Evolutionary conservation across 768 basidiomycete genomes (phyloP), one percentile per base, ranked within the genome.

Genomic region (Tulasnella sp.): DNA sequence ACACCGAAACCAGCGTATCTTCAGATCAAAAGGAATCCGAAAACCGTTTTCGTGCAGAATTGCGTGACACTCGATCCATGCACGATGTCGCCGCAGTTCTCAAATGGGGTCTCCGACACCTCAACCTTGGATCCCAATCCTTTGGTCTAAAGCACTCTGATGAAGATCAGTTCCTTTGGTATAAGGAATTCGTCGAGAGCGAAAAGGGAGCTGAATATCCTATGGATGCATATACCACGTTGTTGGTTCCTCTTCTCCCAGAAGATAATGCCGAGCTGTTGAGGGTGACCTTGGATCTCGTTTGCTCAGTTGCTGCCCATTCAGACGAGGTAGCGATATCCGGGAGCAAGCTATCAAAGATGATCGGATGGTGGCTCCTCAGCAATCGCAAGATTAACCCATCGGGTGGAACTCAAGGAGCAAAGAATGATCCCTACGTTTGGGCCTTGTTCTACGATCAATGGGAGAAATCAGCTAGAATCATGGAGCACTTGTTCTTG

Each of bases 31-130:
- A 70, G 20, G 62, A 76, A 32, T 58, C 75, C 29, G 59, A 66
- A 12, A 67, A 74, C 6, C 62, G 72, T 29, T 85, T 88, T 57
- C 73, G 78, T 60, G 71, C 75, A 9, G 82, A 83, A 64, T 67
- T 86, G 41, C 68, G 69, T 44, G 78, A 72, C 54, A 74, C 79
- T 3, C 74, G 76, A 28, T 79, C 78, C 29, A n/a, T n/a, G n/a
- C 79, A 87, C 48, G 86, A 88, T 60, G 71, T 84, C 41, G 83
- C 86, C 13, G 78, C 84, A 22, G 80, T 87, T 13, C 69, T 88
- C 15, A 78, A 86, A 37, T 88, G 86, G 86, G 82, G 74, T 31
- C 63, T 88, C 25, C 78, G 85, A 27, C 85, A 88, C 60, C 68
- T 87, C 37, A 68, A 75, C 25, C 67, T 87, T 4, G 75, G 81